phyloP scores from a whole-genome alignment of 2,329 filamentous ascomycete genomes.

The Nannizziopsis arthrosporioides region DNA sequence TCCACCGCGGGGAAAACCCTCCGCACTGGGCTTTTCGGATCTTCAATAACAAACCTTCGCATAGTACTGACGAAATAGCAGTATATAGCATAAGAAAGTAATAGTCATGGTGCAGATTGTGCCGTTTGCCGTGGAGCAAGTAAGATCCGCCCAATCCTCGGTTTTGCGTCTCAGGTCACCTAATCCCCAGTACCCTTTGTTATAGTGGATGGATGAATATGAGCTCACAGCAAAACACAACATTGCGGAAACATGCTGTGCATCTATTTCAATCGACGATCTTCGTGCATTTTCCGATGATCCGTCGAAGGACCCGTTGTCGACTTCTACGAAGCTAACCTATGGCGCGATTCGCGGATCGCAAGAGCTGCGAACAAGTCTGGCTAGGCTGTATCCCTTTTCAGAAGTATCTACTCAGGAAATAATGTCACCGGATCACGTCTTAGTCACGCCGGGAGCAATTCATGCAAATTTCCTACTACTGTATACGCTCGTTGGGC shows the following conservation, averaged over 20 bases:
- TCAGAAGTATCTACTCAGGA: constrained; percentile 18
- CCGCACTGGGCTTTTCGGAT: too few species aligned
- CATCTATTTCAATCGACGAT: constrained; percentile 45
- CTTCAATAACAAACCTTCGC: background rate
- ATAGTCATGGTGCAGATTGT: constrained; percentile 32
- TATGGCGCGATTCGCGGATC: constrained; percentile 67
- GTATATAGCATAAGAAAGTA: too few species aligned
- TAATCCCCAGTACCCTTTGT: background rate
- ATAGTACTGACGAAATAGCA: background rate
- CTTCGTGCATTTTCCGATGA: constrained; percentile 40
- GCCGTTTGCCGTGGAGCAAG: constrained; percentile 52
- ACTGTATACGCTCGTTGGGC: constrained; percentile 58
- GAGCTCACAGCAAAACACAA: constrained; percentile 45
- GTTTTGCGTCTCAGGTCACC: background rate
- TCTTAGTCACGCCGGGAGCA: constrained; percentile 67
- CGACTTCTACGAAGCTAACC: constrained; percentile 47
- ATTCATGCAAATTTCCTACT: constrained; percentile 71
- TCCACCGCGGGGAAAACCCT: too few species aligned
- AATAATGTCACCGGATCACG: constrained; percentile 45
- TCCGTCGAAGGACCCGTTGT: constrained; percentile 24
- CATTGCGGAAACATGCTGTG: constrained; percentile 47
- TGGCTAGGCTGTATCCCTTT: constrained; percentile 53
- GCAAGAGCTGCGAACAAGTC: constrained; percentile 48
- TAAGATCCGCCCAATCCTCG: constrained; percentile 23
- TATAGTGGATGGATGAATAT: constrained; percentile 46